These are phyloP conservation scores for Kodamaea fukazawae DNA, from an alignment of 805 yeast species.

Conservation along the genomic window DNA sequence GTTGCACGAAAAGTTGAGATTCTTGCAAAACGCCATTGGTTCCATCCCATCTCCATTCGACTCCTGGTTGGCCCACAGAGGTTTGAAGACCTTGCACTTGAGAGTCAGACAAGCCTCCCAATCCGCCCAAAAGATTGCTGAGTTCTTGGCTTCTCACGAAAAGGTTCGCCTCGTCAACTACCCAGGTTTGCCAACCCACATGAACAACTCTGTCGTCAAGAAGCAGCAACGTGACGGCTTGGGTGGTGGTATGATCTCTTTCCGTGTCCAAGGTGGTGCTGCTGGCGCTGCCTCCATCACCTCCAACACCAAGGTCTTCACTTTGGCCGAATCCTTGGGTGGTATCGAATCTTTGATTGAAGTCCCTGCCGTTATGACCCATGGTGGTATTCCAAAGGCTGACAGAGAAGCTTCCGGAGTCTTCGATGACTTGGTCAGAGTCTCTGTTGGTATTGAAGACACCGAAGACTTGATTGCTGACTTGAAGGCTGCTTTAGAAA, in stretches of 20 bases:
- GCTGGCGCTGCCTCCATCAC: constrained; percentile 72
- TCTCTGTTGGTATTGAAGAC: constrained; percentile 31
- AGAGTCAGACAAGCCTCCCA: constrained; percentile 68
- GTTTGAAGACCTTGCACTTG: constrained; percentile 81
- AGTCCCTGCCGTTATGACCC: constrained; percentile 91
- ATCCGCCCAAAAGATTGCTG: constrained; percentile 68
- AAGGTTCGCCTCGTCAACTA: constrained; percentile 69
- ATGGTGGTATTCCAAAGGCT: constrained; percentile 80
- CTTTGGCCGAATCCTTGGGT: constrained; percentile 87
- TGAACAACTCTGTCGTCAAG: constrained; percentile 58
- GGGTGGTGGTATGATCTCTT: constrained; percentile 91
- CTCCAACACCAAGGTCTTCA: constrained; percentile 69
- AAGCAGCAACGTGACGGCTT: constrained; percentile 79
- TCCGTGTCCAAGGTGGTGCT: constrained; percentile 82
- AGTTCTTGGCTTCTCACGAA: constrained; percentile 51
- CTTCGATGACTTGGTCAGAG: constrained; percentile 72
- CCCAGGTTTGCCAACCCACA: constrained; percentile 74
- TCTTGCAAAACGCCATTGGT: constrained; percentile 85
- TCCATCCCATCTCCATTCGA: constrained; percentile 89
- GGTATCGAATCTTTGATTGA: constrained; percentile 84
- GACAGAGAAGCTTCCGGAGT: constrained; percentile 80
- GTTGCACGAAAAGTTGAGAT: constrained; percentile 62
- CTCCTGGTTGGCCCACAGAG: constrained; percentile 90
- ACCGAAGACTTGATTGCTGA: constrained; percentile 30
- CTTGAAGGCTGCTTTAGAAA: constrained; percentile 61